phyloP scores from a whole-genome alignment of 345 rosid species.

The Brassica juncea region DNA sequence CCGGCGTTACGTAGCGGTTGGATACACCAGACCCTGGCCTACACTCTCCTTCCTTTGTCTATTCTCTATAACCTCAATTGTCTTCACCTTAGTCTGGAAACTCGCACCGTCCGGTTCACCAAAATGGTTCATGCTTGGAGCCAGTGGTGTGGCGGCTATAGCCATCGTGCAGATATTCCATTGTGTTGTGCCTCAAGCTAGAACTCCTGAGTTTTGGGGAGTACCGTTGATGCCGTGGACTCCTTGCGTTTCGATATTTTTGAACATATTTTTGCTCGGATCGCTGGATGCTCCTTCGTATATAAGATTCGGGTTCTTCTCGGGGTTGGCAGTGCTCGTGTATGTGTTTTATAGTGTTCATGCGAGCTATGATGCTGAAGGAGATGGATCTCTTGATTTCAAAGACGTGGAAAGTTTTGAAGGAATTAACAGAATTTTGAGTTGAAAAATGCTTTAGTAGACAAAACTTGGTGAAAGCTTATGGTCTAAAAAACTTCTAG shows the following conservation, averaged over 20 bases:
- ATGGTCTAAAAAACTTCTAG: neutral
- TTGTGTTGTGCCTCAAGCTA: constrained; percentile 62
- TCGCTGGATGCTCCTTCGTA: constrained; percentile 69
- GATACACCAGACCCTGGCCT: constrained; percentile 70
- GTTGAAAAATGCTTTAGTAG: neutral
- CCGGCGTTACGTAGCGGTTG: constrained; percentile 64
- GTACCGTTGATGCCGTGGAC: constrained; percentile 93
- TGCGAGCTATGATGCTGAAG: constrained; percentile 84
- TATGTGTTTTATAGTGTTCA: constrained; percentile 86
- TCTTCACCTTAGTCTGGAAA: constrained; percentile 65
- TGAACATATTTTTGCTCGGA: constrained; percentile 79
- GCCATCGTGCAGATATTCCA: constrained; percentile 58
- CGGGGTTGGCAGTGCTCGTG: constrained; percentile 59
- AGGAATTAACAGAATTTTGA: constrained; percentile 40
- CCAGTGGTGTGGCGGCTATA: constrained; percentile 45
- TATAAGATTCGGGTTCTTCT: constrained; percentile 70
- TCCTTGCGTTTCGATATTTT: constrained; percentile 73
- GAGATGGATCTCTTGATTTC: constrained; percentile 45
- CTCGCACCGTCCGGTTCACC: constrained; percentile 51
- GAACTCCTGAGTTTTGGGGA: constrained; percentile 85
- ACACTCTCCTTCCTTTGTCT: constrained; percentile 65
- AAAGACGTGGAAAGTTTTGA: constrained; percentile 48
- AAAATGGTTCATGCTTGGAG: constrained; percentile 54
- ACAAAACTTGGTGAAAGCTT: neutral
- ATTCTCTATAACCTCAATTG: constrained; percentile 59